Evolutionary conservation across 2,329 filamentous ascomycete genomes (phyloP), one percentile per base, ranked within the genome.

Genomic region (Microsporum audouinii): DNA sequence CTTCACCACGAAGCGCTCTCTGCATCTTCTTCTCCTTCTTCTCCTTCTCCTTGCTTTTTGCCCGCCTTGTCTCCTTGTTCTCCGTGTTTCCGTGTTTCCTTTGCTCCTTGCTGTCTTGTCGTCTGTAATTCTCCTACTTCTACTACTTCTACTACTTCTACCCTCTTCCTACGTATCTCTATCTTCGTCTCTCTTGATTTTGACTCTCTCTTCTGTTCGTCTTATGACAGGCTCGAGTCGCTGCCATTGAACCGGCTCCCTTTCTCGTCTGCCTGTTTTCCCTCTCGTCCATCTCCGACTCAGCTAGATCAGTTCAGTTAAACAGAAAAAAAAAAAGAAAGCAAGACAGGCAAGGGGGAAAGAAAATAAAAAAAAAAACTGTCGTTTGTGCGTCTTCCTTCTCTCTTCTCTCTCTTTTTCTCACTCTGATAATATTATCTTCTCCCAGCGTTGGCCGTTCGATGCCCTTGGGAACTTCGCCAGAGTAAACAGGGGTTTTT

Each of bases 21-120:
- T 31, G 31, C 43, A 17, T 60, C 49, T 60, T 56, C 49, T 34
- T 59, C 59, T 60, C 27, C 33, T 55, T 43, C 34, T 33, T 53
- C 39, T 58, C 33, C 45, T 58, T 62, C 33, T 62, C 58, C 57
- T 60, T 36, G 45, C 57, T 43, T 47, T 29, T 59, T 36, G 10
- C 34, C 34, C 55, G 23, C 38, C 55, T 51, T 53, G 43, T 62
- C 67, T 65, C 58, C 66, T 66, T 64, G 62, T 59, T 63, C 58
- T 43, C 63, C 63, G 67, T 68, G 66, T 69, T 68, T 70, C 68
- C 64, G 65, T 64, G 65, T 65, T 67, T 65, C 67, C 64, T 23
- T 64, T 57, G 58, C 64, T 65, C 60, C 63, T 59, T 66, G 64
- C 60, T 43, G 63, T 51, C n/a, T 36, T 36, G 17, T 23, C 17